These are phyloP conservation scores for Smallanthus sonchifolius DNA, from an alignment of 129 eudicot genomes.

Conservation along the genomic window DNA sequence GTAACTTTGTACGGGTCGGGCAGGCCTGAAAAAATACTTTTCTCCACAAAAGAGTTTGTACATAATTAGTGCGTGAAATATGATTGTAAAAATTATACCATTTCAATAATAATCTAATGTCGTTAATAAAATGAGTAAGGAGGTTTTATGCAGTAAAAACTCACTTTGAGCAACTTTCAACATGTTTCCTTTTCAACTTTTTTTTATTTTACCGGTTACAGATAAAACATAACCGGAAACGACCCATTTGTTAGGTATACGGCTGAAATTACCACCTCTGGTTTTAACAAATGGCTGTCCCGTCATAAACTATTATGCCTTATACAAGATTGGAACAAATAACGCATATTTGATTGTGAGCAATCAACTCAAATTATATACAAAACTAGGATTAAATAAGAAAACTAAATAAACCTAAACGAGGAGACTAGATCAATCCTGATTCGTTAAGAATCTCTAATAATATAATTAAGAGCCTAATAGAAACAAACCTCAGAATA, in stretches of 20 bases:
- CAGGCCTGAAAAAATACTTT: neutral
- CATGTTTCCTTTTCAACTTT: neutral
- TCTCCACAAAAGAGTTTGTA: neutral
- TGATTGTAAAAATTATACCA: neutral
- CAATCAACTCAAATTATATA: neutral
- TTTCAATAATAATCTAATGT: neutral
- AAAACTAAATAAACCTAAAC: neutral
- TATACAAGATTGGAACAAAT: neutral
- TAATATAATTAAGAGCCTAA: neutral
- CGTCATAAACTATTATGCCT: neutral
- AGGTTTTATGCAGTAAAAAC: neutral
- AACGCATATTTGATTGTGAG: neutral
- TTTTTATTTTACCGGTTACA: neutral
- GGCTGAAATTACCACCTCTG: neutral
- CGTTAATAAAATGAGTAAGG: neutral
- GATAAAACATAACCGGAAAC: neutral
- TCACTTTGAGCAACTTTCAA: neutral
- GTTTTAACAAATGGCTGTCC: neutral
- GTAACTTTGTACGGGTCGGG: neutral
- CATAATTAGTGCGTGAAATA: neutral
- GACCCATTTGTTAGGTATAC: neutral
- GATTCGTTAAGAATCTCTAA: neutral
- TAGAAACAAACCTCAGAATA: slow-evolving; percentile 82
- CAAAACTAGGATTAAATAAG: neutral
- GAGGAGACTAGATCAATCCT: neutral